Percentiles rank a stretch among this genome's conserved stretches.
Evolutionary conservation across 169 alveolate species (phyloP).

Genomic region (Nephromyces sp.): DNA sequence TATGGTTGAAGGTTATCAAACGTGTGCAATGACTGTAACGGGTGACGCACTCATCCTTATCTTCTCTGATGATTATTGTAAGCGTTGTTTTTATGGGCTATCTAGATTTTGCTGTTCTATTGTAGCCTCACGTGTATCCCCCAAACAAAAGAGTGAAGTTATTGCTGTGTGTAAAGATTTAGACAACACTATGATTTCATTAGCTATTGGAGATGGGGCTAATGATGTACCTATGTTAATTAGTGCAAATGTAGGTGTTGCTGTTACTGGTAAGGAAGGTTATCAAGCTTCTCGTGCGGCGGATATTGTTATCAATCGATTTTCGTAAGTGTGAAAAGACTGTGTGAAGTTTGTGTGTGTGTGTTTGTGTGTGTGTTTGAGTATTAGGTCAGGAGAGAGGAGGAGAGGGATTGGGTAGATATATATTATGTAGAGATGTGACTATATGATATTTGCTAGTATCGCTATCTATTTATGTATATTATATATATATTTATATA

Average conservation of each 20-base stretch:
- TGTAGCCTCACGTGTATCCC: conserved; percentile 94
- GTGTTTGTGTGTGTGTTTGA: neutral
- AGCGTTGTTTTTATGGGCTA: conserved; percentile 47
- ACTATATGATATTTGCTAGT: neutral
- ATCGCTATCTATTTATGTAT: neutral
- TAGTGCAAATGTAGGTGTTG: conserved; percentile 98
- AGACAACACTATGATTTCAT: conserved; percentile 19
- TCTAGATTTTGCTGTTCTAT: conserved; percentile 53
- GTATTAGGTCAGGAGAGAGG: neutral
- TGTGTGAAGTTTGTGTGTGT: neutral
- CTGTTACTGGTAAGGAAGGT: conserved; percentile 94
- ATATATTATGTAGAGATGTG: neutral
- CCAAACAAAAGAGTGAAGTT: conserved; percentile 90
- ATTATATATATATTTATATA: neutral
- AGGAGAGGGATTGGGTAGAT: neutral
- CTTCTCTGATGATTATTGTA: conserved; percentile 34
- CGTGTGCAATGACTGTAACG: conserved; percentile 54
- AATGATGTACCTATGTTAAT: conserved; percentile 97
- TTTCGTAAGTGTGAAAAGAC: conserved; percentile 43
- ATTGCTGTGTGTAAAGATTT: conserved; percentile 45
- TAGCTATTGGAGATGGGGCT: conserved; percentile 92
- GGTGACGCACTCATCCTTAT: conserved; percentile 58
- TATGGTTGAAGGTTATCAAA: conserved; percentile 17
- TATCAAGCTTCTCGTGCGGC: conserved; percentile 82
- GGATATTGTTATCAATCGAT: conserved; percentile 76